Conservation (phyloP, 257 asterid genomes). For the Nicotiana tomentosiformis region DNA sequence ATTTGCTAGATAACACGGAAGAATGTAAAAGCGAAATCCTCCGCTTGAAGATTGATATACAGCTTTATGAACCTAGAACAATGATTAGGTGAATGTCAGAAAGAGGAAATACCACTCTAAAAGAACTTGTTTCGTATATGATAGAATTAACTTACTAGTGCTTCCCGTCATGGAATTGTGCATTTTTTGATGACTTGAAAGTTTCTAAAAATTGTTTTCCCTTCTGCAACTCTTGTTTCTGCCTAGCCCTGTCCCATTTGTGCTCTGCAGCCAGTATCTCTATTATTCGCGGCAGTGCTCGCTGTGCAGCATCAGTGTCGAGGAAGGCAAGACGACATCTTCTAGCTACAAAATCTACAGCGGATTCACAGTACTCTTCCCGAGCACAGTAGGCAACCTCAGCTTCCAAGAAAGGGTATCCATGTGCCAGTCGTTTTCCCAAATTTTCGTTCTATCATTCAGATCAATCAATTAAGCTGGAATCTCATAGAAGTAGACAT, state of each 20-base stretch:
- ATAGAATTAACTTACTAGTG: conserved; percentile 29
- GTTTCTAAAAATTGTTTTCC: conserved; percentile 76
- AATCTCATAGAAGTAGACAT: not conserved
- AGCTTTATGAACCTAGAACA: not conserved
- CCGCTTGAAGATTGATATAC: not conserved
- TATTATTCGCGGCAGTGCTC: conserved; percentile 77
- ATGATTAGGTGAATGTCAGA: not conserved
- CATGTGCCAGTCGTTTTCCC: conserved; percentile 96
- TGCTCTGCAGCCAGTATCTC: conserved; percentile 79
- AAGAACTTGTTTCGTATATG: not conserved
- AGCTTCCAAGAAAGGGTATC: conserved; percentile 93
- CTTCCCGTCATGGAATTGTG: conserved; percentile 91
- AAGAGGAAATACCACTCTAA: not conserved
- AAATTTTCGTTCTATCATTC: conserved; percentile 69
- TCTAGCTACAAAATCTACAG: conserved; percentile 90
- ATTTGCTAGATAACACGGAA: not conserved
- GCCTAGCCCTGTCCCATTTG: conserved; percentile 86
- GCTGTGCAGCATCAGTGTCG: conserved; percentile 86
- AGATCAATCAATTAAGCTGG: not conserved
- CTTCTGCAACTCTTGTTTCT: conserved; percentile 47
- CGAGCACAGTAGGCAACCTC: conserved; percentile 98
- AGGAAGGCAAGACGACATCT: conserved; percentile 96
- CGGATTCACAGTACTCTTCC: conserved; percentile 89
- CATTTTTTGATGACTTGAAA: conserved; percentile 88
- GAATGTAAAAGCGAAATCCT: not conserved